Conservation (phyloP, 2,329 filamentous ascomycete genomes). For the Aureobasidium sp. region DNA sequence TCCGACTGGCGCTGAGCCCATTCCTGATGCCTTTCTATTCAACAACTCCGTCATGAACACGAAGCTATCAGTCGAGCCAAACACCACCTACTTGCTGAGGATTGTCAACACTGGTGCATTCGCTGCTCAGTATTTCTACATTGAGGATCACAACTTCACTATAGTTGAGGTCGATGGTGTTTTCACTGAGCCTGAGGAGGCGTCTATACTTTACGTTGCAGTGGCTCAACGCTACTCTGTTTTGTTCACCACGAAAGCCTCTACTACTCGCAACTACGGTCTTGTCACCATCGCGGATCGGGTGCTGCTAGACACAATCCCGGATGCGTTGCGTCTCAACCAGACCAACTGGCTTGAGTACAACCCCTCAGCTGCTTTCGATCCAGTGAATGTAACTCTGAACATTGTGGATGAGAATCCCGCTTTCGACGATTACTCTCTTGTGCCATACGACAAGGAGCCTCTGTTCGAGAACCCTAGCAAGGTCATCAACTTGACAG, state of each 20-base stretch:
- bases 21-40: constrained; percentile 56
- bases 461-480: constrained; percentile 53
- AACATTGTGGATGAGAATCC: constrained; percentile 52
- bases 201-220: constrained; percentile 55
- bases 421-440: constrained; percentile 63
- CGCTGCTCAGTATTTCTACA: constrained; percentile 55
- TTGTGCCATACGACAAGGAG: constrained; percentile 61
- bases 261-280: constrained; percentile 49
- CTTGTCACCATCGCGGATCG: constrained; percentile 33
- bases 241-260: constrained; percentile 52
- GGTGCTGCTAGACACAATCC: constrained; percentile 57
- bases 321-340: constrained; percentile 58
- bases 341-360: constrained; percentile 50
- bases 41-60: constrained; percentile 48
- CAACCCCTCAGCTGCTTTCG: constrained; percentile 32
- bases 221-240: constrained; percentile 66
- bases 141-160: constrained; percentile 58
- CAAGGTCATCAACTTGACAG: constrained; percentile 50
- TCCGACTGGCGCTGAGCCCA: constrained; percentile 45
- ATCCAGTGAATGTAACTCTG: constrained; percentile 36
- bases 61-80: constrained; percentile 37
- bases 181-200: constrained; percentile 50
- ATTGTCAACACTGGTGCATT: constrained; percentile 64
- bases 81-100: constrained; percentile 55
- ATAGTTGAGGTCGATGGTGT: constrained; percentile 65